Conservation (phyloP, 2,329 filamentous ascomycete species). For the Pseudogymnoascus sp. region DNA sequence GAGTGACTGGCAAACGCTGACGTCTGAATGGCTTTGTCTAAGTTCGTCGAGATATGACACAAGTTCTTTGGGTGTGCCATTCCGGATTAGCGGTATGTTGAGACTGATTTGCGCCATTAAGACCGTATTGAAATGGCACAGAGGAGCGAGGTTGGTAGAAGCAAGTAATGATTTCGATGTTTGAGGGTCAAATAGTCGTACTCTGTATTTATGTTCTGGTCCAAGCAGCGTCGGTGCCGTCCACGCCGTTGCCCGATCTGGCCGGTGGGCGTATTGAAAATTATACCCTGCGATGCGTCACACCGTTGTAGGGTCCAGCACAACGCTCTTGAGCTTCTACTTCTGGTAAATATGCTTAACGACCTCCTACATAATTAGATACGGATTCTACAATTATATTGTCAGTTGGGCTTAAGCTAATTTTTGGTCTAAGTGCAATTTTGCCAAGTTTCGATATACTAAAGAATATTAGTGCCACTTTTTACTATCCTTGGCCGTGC, state of each 20-base stretch:
- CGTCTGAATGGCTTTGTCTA: neutral
- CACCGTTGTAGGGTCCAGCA: neutral
- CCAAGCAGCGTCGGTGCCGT: neutral
- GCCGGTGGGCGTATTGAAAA: neutral
- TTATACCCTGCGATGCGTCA: neutral
- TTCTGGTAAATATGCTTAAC: neutral
- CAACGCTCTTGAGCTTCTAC: neutral
- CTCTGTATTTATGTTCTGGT: neutral
- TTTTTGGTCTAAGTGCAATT: no score
- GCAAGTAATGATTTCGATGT: neutral
- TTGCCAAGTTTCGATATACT: no score
- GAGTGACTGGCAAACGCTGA: constrained; percentile 9
- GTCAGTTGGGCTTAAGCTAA: no score
- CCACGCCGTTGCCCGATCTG: neutral
- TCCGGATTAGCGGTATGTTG: constrained; percentile 11
- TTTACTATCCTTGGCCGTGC: neutral
- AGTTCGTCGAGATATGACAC: constrained; percentile 14
- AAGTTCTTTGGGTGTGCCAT: constrained; percentile 11
- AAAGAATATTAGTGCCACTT: no score
- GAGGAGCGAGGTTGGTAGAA: neutral
- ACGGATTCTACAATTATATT: no score
- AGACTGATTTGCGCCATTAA: constrained; percentile 11
- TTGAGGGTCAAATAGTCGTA: neutral
- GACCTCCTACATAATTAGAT: no score
- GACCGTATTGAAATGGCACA: neutral